Evolutionary conservation across 2,329 filamentous ascomycete genomes (phyloP), one percentile per base, ranked within the genome.

Genomic region (Scopulariopsis brevicaulis): DNA sequence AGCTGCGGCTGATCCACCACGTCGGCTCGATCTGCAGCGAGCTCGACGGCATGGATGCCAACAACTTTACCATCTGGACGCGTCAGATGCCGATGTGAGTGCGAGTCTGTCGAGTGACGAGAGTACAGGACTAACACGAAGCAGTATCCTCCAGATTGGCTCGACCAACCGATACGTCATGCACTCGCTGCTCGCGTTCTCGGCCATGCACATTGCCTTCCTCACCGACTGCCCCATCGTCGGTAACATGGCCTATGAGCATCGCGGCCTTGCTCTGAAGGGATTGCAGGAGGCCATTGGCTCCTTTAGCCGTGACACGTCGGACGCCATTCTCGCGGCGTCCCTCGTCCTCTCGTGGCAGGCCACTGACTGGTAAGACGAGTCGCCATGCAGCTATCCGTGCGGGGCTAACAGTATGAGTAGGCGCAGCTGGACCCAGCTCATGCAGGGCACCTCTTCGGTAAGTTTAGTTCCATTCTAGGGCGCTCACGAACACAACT

Each of bases 291-390:
- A 92, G 67, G 90, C 91, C 32, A 92, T 97, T 64, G 84, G 85
- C 52, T 80, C 81, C 22, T 96, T 97, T 72, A 95, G 89, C 2
- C 85, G 84, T 65, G 84, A 87, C 56, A 96, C 91, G 61, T 93
- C 90, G 1, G 93, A 99, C 72, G 91, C 92, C 51, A 86, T 96
- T 61, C 80, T 99, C 58, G 93, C 92, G 28, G 90, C 92, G 35
- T 96, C 93, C 28, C 84, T 96, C 52, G 82, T 97, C 54, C 80
- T 99, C 55, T 95, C 92, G 43, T 97, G 94, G 92, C 93, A 97
- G 75, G 89, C 90, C 58, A 94, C 87, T 60, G 93, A 97, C 75
- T 97, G 92, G 93, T 95, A 80, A 78, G 86, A 59, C 28, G 24
- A 43, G 22, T 55, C 35, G 55, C 52, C 6, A 54, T 37, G 8